These are phyloP conservation scores for Trichoderma guizhouense DNA, from an alignment of 2,329 filamentous ascomycete genomes.

Conservation along the genomic window DNA sequence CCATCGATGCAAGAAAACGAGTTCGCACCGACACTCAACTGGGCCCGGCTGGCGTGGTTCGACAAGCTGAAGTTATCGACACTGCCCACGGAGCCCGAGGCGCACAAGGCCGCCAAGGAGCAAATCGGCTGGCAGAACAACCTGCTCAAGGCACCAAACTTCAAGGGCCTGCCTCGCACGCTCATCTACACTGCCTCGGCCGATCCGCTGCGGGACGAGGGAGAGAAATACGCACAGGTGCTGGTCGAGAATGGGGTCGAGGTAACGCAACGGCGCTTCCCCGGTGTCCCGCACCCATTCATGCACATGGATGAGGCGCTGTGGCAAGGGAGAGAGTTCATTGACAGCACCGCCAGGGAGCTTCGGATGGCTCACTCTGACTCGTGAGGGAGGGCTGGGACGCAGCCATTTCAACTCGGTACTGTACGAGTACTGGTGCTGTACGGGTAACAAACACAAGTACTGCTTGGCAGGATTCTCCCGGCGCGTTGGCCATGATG, in stretches of 20 bases:
- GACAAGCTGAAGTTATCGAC: conserved; percentile 34
- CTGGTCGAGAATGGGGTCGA: conserved; percentile 43
- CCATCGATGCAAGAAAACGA: conserved; percentile 41
- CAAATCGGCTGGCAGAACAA: conserved; percentile 30
- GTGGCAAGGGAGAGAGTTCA: conserved; percentile 36
- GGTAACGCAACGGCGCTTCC: conserved; percentile 44
- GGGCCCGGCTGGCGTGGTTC: conserved; percentile 42
- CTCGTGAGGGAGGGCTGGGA: not conserved
- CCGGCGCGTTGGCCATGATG: not conserved
- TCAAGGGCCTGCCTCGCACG: conserved; percentile 34
- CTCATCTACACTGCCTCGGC: conserved; percentile 42
- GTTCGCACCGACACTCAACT: conserved; percentile 43
- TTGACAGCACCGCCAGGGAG: conserved; percentile 31
- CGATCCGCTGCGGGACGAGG: conserved; percentile 48
- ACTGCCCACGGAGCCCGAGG: conserved; percentile 19
- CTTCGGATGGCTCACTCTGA: conserved; percentile 29
- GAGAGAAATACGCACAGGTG: conserved; percentile 44
- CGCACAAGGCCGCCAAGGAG: conserved; percentile 20
- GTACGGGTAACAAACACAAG: not conserved
- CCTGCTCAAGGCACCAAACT: conserved; percentile 35
- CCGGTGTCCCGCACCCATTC: conserved; percentile 47
- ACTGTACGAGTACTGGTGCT: too few species aligned
- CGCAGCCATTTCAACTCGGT: not conserved
- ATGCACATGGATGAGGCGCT: conserved; percentile 45
- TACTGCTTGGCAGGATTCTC: not conserved